These are phyloP conservation scores for Crassisporium funariophilum DNA, from an alignment of 768 basidiomycete species.

Conservation along the genomic window DNA sequence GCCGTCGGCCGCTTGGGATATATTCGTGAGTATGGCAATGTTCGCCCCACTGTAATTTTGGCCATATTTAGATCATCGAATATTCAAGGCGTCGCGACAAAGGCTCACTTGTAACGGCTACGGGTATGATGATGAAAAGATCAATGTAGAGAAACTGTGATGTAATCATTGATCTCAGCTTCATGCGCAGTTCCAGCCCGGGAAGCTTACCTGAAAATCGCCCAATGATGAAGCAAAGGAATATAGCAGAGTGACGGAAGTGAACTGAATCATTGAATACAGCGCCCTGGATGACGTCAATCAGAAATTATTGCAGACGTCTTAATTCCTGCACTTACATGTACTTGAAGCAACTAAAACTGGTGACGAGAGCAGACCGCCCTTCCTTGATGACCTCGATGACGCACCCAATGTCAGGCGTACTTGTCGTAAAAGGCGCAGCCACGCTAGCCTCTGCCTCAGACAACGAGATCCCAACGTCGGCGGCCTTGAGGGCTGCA, in stretches of 20 bases:
- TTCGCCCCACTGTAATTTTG: slow-evolving; percentile 80
- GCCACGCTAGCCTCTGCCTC: slow-evolving; percentile 99
- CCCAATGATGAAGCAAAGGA: slow-evolving; percentile 96
- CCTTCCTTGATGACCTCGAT: slow-evolving; percentile 97
- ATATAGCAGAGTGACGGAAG: slow-evolving; percentile 94
- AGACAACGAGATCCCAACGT: slow-evolving; percentile 94
- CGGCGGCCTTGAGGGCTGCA: slow-evolving; percentile 96
- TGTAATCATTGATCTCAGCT: no score
- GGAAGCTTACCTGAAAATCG: slow-evolving; percentile 81
- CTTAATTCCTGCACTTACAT: slow-evolving; percentile 64
- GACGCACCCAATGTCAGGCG: slow-evolving; percentile 94
- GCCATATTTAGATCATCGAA: slow-evolving; percentile 2
- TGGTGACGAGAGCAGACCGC: slow-evolving; percentile 92
- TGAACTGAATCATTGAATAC: slow-evolving; percentile 98
- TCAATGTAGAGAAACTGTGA: slow-evolving; percentile 94
- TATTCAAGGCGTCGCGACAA: slow-evolving; percentile 4
- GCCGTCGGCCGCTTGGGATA: slow-evolving; percentile 92
- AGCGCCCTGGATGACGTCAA: slow-evolving; percentile 69
- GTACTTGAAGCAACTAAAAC: slow-evolving; percentile 99
- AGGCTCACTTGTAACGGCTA: slow-evolving; percentile 90
- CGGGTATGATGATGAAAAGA: slow-evolving; percentile 95
- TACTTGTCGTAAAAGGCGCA: slow-evolving; percentile 93
- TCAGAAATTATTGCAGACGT: slow-evolving; percentile 1
- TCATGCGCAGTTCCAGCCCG: slow-evolving; percentile 6
- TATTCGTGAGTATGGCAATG: slow-evolving; percentile 84